A percentile compares a stretch with the other conserved stretches of the same genome.
These are phyloP conservation scores for Fusarium denticulatum DNA, from an alignment of 2,329 filamentous ascomycete species.

Conservation along the genomic window DNA sequence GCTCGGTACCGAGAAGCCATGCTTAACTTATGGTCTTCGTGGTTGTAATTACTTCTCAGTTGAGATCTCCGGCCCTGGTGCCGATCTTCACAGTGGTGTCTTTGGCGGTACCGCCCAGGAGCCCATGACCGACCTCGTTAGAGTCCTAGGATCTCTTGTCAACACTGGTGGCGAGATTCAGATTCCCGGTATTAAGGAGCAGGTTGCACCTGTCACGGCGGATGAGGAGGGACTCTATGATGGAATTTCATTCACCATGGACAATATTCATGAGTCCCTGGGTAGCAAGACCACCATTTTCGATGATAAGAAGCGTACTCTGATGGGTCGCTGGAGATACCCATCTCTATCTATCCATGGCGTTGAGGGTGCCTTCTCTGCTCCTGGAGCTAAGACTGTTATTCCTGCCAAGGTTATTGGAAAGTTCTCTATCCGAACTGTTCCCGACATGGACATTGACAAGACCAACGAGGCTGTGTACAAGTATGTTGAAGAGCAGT, in stretches of 20 bases:
- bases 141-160: constrained; percentile 83
- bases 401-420: constrained; percentile 97
- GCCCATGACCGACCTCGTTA: constrained; percentile 95
- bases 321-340: constrained; percentile 97
- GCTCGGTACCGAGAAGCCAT: constrained; percentile 98
- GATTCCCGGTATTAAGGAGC: constrained; percentile 92
- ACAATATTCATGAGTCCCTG: constrained; percentile 90
- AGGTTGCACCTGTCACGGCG: constrained; percentile 87
- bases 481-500: constrained; percentile 84
- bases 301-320: constrained; percentile 86
- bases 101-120: constrained; percentile 97
- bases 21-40: constrained; percentile 94
- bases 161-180: constrained; percentile 91
- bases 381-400: constrained; percentile 95
- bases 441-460: constrained; percentile 95
- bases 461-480: constrained; percentile 87
- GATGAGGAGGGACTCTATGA: constrained; percentile 92
- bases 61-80: constrained; percentile 88
- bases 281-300: constrained; percentile 89
- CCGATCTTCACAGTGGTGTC: constrained; percentile 95
- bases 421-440: constrained; percentile 98
- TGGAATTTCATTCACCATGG: constrained; percentile 93
- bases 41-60: constrained; percentile 98
- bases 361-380: constrained; percentile 92
- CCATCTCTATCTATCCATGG: constrained; percentile 95